phyloP scores from a whole-genome alignment of 2,329 filamentous ascomycete genomes.

The Ceratocystis eucalypticola region DNA sequence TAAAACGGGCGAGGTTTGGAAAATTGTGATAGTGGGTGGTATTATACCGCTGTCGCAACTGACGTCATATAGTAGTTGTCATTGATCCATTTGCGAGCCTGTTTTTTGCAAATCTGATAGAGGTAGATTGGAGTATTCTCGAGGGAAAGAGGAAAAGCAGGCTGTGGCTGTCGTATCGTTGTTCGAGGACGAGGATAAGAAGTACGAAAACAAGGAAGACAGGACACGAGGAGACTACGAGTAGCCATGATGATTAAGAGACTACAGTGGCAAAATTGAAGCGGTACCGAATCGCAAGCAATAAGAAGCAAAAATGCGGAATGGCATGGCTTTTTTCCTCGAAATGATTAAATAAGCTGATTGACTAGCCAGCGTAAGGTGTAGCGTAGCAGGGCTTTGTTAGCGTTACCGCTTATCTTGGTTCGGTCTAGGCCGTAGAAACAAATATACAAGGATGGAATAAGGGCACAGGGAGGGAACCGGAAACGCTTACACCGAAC shows the following conservation, averaged over 20 bases:
- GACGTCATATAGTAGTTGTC: neutral
- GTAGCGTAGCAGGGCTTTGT: neutral
- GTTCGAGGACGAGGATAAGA: neutral
- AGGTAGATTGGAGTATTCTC: neutral
- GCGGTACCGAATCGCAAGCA: neutral
- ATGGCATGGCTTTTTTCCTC: neutral
- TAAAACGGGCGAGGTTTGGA: neutral
- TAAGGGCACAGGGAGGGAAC: neutral
- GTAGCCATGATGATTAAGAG: neutral
- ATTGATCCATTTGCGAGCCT: neutral
- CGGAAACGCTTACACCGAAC: neutral
- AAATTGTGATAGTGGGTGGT: neutral
- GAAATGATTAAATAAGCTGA: neutral
- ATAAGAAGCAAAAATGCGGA: neutral
- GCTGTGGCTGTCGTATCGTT: too few species aligned
- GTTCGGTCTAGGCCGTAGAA: neutral
- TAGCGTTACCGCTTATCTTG: constrained; percentile 1
- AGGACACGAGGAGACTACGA: neutral
- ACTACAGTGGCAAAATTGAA: neutral
- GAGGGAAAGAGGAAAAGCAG: neutral
- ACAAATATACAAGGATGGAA: neutral
- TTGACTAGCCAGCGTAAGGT: too few species aligned
- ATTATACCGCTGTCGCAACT: neutral
- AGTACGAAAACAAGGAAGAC: neutral
- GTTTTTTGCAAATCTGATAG: neutral